Evolutionary conservation across 768 basidiomycete species (phyloP).

Genomic region (Tylopilus sp.): DNA sequence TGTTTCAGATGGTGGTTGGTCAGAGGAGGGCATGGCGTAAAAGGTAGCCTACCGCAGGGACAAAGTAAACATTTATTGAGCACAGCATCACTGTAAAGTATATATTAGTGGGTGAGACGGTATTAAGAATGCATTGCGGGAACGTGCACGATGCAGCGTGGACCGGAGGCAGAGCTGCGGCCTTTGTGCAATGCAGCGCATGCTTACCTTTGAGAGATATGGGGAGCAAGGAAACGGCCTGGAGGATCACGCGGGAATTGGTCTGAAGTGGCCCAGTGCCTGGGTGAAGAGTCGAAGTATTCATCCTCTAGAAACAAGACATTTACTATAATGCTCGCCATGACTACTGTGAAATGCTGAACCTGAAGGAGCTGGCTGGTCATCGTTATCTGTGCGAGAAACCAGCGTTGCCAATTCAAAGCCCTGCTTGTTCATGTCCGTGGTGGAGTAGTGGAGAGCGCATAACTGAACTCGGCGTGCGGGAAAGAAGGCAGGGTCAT

Average conservation of each 20-base stretch:
- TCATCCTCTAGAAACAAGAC: not conserved
- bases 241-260: not conserved
- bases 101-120: not conserved
- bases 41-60: not conserved
- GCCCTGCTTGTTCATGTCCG: not conserved
- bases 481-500: too few relatives aligned
- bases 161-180: not conserved
- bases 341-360: not conserved
- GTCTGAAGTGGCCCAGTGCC: not conserved
- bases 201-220: not conserved
- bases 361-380: not conserved
- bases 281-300: not conserved
- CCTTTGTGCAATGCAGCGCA: not conserved
- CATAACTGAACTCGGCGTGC: too few relatives aligned
- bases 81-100: not conserved
- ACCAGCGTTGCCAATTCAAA: not conserved
- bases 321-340: not conserved
- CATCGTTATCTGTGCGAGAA: not conserved
- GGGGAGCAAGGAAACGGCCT: not conserved
- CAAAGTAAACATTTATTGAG: not conserved
- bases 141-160: not conserved
- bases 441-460: too few relatives aligned
- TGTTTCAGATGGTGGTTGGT: conserved; percentile 6
- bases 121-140: conserved; percentile 1
- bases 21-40: conserved; percentile 12